These are phyloP conservation scores for Tylopilus sp. DNA, from an alignment of 1,284 basidiomycete species.

Conservation along the genomic window DNA sequence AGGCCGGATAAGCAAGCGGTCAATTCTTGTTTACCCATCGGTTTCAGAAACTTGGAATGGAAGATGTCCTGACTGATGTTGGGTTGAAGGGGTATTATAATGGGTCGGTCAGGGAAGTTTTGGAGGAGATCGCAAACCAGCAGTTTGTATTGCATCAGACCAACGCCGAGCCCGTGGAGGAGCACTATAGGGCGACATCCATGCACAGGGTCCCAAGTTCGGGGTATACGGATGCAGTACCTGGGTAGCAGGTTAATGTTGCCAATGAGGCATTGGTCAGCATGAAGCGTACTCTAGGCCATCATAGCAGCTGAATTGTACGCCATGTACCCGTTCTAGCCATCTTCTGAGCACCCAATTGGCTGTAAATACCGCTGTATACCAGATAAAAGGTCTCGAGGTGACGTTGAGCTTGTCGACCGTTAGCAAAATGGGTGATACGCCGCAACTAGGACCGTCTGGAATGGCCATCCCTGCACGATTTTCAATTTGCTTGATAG, in stretches of 20 bases:
- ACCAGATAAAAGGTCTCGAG: constrained; percentile 71
- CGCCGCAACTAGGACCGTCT: constrained; percentile 56
- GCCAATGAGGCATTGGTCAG: not conserved
- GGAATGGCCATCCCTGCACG: constrained; percentile 68
- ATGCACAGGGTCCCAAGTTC: constrained; percentile 53
- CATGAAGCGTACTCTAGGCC: constrained; percentile 57
- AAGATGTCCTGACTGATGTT: constrained; percentile 85
- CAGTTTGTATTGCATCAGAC: constrained; percentile 62
- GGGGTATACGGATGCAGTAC: constrained; percentile 72
- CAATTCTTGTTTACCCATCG: constrained; percentile 62
- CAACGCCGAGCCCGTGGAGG: constrained; percentile 84
- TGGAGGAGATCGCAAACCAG: constrained; percentile 49
- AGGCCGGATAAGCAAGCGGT: constrained; percentile 57
- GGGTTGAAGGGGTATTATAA: constrained; percentile 79
- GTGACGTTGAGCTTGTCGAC: constrained; percentile 72
- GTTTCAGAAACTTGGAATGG: constrained; percentile 66
- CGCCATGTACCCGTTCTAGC: constrained; percentile 46
- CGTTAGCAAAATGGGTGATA: constrained; percentile 67
- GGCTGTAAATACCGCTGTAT: constrained; percentile 53
- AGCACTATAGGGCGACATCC: constrained; percentile 75
- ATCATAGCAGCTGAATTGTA: constrained; percentile 48
- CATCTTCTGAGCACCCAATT: constrained; percentile 50
- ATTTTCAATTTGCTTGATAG: constrained; percentile 63
- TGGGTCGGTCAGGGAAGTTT: constrained; percentile 62
- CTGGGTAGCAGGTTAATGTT: constrained; percentile 35